Base-by-base conservation (phyloP, 495 filamentous ascomycete species). In the Lophiostoma macrostomum region DNA sequence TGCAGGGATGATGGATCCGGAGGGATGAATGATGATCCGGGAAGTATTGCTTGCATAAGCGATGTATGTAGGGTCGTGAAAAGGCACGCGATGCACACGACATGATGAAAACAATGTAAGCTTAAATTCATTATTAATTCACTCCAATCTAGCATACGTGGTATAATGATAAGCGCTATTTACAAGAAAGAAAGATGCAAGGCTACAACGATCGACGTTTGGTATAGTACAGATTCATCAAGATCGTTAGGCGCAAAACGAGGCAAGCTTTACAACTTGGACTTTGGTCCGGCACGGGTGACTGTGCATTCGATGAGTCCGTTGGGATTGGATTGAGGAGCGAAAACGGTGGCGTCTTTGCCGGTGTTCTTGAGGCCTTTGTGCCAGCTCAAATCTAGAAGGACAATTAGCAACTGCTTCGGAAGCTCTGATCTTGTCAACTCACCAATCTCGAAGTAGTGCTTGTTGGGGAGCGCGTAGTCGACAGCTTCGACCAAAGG, bases 361-460 rank as follows among this genome's bases (percentile, higher is more conserved):
- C 93, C 93, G 8, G 89, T 97, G 73, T 98, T 98, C 79, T 96
- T 89, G 65, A 89, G 64, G 20, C 90, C 91, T 73, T 96, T 95
- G 78, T 96, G 88, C 93, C 93, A 98, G 74, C 84, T 88, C 62
- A 98, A 71, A 66, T 95, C 90, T 93, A 68, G 22, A 36, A 56
- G 27, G 41, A 27, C 12, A 38, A n/a, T 65, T 67, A 71, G 59
- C 35, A 53, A 32, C 19, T 42, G 44, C n/a, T n/a, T 50, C 44
- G 19, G 47, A 42, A 42, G 50, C 53, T 27, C 24, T 10, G 25
- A 14, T 35, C 16, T 43, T 38, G 13, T 47, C 16, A 42, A 77
- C 85, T 73, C 76, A 95, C 90, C 86, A 73, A 96, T 85, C 70
- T 96, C 93, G 66, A 96, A 98, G 73, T 95, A 98, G 70, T 98